Conservation (phyloP, 2,329 filamentous ascomycete species). For the Coniochaeta hoffmannii region DNA sequence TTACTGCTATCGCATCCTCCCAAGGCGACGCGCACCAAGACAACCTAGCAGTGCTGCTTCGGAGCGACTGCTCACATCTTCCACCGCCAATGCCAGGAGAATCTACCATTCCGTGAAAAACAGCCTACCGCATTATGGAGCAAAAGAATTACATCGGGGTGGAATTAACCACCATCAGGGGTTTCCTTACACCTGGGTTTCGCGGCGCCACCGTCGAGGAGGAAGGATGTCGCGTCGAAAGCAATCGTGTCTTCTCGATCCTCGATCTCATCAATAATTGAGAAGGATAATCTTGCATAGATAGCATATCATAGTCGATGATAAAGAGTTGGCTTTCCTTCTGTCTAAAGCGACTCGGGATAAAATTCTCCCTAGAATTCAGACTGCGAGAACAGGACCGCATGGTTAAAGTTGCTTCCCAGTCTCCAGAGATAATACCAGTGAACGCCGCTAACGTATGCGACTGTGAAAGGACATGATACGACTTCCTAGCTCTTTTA, state of each 20-base stretch:
- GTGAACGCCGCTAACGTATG: too few relatives aligned
- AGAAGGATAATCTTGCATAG: background rate
- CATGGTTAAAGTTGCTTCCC: too few relatives aligned
- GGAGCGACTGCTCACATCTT: background rate
- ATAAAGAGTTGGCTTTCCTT: too few relatives aligned
- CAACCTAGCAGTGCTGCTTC: background rate
- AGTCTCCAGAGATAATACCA: too few relatives aligned
- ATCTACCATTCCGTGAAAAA: constrained; percentile 23
- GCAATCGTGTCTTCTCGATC: constrained; percentile 7
- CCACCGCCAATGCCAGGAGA: constrained; percentile 9
- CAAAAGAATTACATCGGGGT: constrained; percentile 22
- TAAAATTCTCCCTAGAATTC: too few relatives aligned
- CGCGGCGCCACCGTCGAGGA: constrained; percentile 4
- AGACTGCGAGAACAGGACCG: too few relatives aligned
- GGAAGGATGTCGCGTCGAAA: constrained; percentile 10
- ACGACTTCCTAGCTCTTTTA: too few relatives aligned
- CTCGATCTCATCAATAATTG: constrained; percentile 8
- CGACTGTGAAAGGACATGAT: too few relatives aligned
- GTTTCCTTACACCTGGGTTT: constrained; percentile 9
- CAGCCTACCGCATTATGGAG: constrained; percentile 23
- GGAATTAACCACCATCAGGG: constrained; percentile 7
- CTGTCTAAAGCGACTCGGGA: too few relatives aligned
- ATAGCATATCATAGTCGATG: too few relatives aligned
- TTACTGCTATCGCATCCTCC: background rate
- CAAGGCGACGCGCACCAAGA: background rate